Conservation (phyloP, 2,329 filamentous ascomycete species). For the Venturia carpophila region DNA sequence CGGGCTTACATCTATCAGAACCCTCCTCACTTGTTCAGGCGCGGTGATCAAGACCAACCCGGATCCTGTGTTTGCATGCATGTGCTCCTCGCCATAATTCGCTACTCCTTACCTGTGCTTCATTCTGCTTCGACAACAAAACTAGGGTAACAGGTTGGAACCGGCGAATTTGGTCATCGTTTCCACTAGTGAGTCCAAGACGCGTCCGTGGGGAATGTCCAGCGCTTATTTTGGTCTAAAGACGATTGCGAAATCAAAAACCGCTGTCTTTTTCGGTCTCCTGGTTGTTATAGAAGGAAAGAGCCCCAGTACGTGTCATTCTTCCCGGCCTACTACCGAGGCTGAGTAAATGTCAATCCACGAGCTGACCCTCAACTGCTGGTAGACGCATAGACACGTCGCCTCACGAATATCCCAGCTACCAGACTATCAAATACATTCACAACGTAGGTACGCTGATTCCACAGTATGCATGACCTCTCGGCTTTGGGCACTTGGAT, state of each 20-base stretch:
- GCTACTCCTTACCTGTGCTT: not conserved
- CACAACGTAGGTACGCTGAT: not conserved
- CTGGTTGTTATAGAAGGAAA: constrained; percentile 2
- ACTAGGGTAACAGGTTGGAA: not conserved
- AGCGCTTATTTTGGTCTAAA: not conserved
- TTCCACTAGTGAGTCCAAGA: not conserved
- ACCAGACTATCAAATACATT: not conserved
- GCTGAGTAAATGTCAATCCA: not conserved
- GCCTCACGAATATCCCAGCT: not conserved
- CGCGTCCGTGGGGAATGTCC: not conserved
- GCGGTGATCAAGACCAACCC: not conserved
- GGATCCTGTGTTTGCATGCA: not conserved
- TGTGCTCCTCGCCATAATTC: not conserved
- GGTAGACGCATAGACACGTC: constrained; percentile 3
- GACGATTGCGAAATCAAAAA: constrained; percentile 6
- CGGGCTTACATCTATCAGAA: constrained; percentile 7
- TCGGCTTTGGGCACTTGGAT: not conserved
- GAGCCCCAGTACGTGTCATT: not conserved
- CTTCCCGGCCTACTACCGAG: not conserved
- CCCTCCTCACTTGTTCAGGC: not conserved
- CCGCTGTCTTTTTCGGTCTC: not conserved
- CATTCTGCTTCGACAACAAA: not conserved
- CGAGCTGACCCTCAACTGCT: not conserved
- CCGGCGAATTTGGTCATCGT: not conserved
- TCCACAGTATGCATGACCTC: not conserved